Evolutionary conservation across 306 rosid genomes (phyloP).

Genomic region (Vicia sativa): DNA sequence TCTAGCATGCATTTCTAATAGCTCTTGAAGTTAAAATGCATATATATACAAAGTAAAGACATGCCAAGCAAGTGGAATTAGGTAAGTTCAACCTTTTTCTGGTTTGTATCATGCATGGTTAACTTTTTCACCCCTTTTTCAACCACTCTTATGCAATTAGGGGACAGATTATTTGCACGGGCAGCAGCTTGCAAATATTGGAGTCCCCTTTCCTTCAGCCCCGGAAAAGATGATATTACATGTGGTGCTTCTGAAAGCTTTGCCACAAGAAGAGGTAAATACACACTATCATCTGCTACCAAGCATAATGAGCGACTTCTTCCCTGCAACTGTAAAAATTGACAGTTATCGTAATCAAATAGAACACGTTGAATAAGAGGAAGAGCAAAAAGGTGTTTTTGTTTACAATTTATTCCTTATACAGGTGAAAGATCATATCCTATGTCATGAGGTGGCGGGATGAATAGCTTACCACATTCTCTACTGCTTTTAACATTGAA

Average conservation of each 20-base stretch:
- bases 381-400: constrained; percentile 25
- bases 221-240: constrained; percentile 69
- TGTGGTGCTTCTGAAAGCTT: constrained; percentile 56
- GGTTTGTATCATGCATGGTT: constrained; percentile 55
- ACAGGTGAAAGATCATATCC: constrained; percentile 25
- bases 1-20: constrained; percentile 8
- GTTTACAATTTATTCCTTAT: constrained; percentile 21
- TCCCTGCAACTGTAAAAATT: constrained; percentile 67
- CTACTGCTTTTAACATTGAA: constrained; percentile 57
- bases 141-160: constrained; percentile 59
- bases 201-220: constrained; percentile 66
- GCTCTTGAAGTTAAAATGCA: constrained; percentile 17
- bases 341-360: constrained; percentile 38
- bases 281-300: constrained; percentile 82
- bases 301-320: constrained; percentile 58
- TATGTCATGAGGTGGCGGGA: constrained; percentile 19
- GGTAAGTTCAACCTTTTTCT: constrained; percentile 60
- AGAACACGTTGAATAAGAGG: constrained; percentile 27
- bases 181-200: constrained; percentile 72
- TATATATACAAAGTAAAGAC: neutral
- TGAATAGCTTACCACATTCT: constrained; percentile 50
- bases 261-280: constrained; percentile 70
- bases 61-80: constrained; percentile 24
- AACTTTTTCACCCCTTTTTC: constrained; percentile 58
- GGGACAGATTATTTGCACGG: constrained; percentile 61